These are phyloP conservation scores for Ophiocordyceps robertsii DNA, from an alignment of 2,329 filamentous ascomycete genomes.

Conservation along the genomic window DNA sequence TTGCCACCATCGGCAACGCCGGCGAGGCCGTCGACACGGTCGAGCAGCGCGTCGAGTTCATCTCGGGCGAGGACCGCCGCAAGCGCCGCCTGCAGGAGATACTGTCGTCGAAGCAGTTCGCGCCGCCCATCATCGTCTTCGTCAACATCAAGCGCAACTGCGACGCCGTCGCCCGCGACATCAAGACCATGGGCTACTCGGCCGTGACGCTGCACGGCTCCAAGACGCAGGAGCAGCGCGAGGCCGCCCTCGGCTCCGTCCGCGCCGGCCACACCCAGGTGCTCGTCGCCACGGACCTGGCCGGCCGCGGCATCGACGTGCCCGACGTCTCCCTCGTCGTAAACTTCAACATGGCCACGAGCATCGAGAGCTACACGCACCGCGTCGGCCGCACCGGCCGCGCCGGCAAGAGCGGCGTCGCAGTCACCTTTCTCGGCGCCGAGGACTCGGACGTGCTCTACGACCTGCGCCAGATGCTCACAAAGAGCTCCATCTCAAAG, in stretches of 20 bases:
- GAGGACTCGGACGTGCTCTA: slow-evolving; percentile 88
- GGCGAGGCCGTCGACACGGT: slow-evolving; percentile 97
- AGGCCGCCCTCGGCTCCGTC: slow-evolving; percentile 77
- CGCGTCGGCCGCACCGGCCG: slow-evolving; percentile 92
- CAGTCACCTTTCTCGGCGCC: slow-evolving; percentile 86
- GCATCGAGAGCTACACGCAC: slow-evolving; percentile 92
- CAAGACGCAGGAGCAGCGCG: slow-evolving; percentile 96
- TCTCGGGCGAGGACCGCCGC: slow-evolving; percentile 82
- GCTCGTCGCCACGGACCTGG: slow-evolving; percentile 88
- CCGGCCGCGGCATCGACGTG: slow-evolving; percentile 95
- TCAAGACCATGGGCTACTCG: slow-evolving; percentile 86
- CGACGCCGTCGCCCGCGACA: slow-evolving; percentile 85
- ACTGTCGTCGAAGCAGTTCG: slow-evolving; percentile 65
- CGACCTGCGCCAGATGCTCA: slow-evolving; percentile 90
- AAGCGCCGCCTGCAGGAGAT: slow-evolving; percentile 95
- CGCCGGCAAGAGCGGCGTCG: slow-evolving; percentile 91
- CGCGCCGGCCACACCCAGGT: slow-evolving; percentile 72
- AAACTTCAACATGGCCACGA: slow-evolving; percentile 97
- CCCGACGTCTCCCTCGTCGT: slow-evolving; percentile 85
- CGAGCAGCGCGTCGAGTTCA: slow-evolving; percentile 89
- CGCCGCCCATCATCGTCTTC: slow-evolving; percentile 91
- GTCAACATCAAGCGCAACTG: slow-evolving; percentile 99
- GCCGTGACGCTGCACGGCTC: slow-evolving; percentile 85
- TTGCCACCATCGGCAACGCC: slow-evolving; percentile 85
- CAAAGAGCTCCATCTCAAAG: slow-evolving; percentile 75